A percentile compares a stretch with the other conserved stretches of the same genome.
phyloP scores from a whole-genome alignment of 108 stramenopile species.

The Epipyxis sp. region DNA sequence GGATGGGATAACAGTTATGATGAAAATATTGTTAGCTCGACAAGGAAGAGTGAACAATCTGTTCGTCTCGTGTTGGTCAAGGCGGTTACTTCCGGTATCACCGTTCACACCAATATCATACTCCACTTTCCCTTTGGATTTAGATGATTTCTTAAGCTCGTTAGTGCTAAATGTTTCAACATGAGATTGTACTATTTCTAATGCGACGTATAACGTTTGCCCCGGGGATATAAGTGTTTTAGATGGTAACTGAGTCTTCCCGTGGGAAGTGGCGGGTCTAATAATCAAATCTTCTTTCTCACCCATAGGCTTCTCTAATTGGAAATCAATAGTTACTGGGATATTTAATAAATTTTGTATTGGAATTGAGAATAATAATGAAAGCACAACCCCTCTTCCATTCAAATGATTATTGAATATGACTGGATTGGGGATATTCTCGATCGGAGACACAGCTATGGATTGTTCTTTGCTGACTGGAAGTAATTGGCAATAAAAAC shows the following conservation, averaged over 20 bases:
- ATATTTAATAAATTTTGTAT: background rate
- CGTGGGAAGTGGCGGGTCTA: no score
- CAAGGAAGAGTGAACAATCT: no score
- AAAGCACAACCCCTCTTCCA: conserved; percentile 1
- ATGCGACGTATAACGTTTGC: background rate
- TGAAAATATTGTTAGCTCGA: background rate
- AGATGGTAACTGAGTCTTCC: no score
- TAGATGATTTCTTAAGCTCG: no score
- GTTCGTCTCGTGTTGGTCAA: no score
- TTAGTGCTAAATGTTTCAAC: background rate
- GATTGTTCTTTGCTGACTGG: background rate
- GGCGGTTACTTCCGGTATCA: no score
- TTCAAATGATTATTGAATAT: background rate
- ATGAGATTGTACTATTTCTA: background rate
- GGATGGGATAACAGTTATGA: background rate
- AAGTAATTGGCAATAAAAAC: background rate
- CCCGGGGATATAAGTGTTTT: background rate
- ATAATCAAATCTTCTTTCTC: background rate
- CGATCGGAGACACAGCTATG: background rate
- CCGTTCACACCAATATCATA: no score
- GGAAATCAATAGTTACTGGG: background rate
- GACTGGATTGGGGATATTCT: background rate
- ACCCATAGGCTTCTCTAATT: background rate
- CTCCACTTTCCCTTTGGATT: no score
- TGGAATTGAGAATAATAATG: background rate